These are phyloP conservation scores for Claviceps quebecensis DNA, from an alignment of 2,329 filamentous ascomycete genomes.

Conservation along the genomic window DNA sequence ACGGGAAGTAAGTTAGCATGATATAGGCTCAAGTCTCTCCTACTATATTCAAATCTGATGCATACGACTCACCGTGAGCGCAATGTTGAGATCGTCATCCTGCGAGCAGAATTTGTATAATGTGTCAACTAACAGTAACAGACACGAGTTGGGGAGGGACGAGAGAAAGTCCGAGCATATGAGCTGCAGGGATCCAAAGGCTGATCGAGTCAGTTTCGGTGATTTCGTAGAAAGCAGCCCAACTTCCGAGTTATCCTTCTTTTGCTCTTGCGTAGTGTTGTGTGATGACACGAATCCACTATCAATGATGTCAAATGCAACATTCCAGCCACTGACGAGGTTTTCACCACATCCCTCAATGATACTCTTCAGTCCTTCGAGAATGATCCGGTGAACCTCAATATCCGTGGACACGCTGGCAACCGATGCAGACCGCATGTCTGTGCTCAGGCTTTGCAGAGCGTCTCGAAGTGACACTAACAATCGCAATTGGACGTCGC, in stretches of 20 bases:
- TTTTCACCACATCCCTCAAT: constrained; percentile 82
- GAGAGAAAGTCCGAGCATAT: constrained; percentile 89
- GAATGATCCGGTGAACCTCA: constrained; percentile 65
- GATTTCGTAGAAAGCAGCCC: constrained; percentile 42
- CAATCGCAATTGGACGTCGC: constrained; percentile 57
- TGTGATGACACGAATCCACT: constrained; percentile 53
- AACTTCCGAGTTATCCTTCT: constrained; percentile 13
- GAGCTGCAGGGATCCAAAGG: constrained; percentile 80
- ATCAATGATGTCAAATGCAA: constrained; percentile 72
- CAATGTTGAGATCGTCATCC: constrained; percentile 85
- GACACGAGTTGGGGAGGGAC: constrained; percentile 56
- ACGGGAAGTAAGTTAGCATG: not conserved
- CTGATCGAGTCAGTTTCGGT: constrained; percentile 63
- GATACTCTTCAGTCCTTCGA: constrained; percentile 69
- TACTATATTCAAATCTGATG: not conserved
- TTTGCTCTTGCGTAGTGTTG: constrained; percentile 18
- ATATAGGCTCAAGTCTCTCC: too few relatives aligned
- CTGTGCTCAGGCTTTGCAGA: constrained; percentile 38
- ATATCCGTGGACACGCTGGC: constrained; percentile 51
- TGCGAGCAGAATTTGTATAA: constrained; percentile 83
- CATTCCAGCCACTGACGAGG: constrained; percentile 69
- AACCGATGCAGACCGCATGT: constrained; percentile 38
- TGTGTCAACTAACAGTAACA: constrained; percentile 68
- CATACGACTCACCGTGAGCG: constrained; percentile 54
- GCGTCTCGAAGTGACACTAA: constrained; percentile 52